phyloP scores from a whole-genome alignment of 805 yeast species.

The Metschnikowia noctiluminum region DNA sequence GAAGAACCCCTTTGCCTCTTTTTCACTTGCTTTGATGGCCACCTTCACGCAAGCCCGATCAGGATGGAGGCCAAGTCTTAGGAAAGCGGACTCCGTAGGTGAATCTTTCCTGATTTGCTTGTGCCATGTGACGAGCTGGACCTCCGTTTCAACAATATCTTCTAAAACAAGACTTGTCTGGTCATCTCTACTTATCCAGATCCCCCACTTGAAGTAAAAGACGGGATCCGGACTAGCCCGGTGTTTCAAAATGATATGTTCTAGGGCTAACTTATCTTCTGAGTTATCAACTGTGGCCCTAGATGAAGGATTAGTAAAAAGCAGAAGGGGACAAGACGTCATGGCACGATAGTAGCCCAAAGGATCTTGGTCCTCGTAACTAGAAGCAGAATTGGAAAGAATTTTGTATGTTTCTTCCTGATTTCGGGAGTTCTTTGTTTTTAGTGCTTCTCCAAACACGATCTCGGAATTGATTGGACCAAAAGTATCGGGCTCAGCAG shows the following conservation, averaged over 20 bases:
- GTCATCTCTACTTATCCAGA: constrained; percentile 1
- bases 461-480: too few species aligned
- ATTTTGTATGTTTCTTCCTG: too few species aligned
- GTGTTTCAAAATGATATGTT: constrained; percentile 1
- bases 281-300: neutral
- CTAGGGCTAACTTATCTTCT: constrained; percentile 4
- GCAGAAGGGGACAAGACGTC: neutral
- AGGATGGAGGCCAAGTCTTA: constrained; percentile 7
- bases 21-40: constrained; percentile 4
- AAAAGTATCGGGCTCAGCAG: too few species aligned
- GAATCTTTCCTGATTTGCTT: neutral
- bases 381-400: too few species aligned
- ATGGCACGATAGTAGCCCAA: neutral
- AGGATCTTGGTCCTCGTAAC: neutral
- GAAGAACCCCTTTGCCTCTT: constrained; percentile 2
- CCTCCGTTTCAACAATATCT: constrained; percentile 5
- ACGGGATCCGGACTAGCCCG: neutral
- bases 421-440: too few species aligned
- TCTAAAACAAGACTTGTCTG: neutral
- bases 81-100: neutral
- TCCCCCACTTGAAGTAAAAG: constrained; percentile 12
- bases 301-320: constrained; percentile 1
- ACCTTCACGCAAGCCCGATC: constrained; percentile 5
- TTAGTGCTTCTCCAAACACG: too few species aligned
- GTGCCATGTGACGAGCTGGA: neutral